phyloP scores from a whole-genome alignment of 1,284 basidiomycete genomes.

The Taiwanofungus camphoratus region DNA sequence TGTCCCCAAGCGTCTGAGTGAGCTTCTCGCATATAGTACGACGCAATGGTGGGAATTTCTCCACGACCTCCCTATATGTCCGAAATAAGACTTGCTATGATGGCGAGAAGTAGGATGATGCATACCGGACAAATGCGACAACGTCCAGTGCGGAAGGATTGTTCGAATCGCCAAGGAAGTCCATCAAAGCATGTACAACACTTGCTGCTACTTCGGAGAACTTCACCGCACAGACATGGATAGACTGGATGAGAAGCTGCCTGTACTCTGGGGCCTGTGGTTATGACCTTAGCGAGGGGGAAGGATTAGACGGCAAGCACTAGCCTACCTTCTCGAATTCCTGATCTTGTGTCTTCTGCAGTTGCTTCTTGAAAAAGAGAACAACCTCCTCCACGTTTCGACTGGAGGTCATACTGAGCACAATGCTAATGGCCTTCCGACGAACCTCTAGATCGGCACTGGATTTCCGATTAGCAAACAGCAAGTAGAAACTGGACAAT shows the following conservation, averaged over 20 bases:
- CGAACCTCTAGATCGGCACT: conserved; percentile 97
- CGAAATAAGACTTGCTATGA: neutral
- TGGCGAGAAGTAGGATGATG: neutral
- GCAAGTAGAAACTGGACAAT: neutral
- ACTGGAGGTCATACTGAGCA: conserved; percentile 91
- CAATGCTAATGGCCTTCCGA: conserved; percentile 86
- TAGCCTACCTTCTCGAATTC: conserved; percentile 73
- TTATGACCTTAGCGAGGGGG: neutral
- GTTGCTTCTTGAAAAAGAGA: conserved; percentile 94
- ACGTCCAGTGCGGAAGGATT: conserved; percentile 96
- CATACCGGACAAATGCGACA: conserved; percentile 86
- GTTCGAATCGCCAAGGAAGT: conserved; percentile 95
- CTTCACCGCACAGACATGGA: conserved; percentile 94
- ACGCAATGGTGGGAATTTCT: conserved; percentile 93
- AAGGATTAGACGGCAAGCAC: neutral
- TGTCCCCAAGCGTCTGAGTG: conserved; percentile 77
- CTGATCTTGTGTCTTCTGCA: conserved; percentile 86
- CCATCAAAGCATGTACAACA: conserved; percentile 97
- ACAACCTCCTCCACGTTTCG: conserved; percentile 98
- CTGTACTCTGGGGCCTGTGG: conserved; percentile 86
- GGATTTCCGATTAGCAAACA: conserved; percentile 5
- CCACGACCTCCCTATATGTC: conserved; percentile 79
- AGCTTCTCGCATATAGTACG: conserved; percentile 84
- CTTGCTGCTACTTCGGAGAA: conserved; percentile 98
- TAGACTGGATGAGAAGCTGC: conserved; percentile 95